Evolutionary conservation across 1,284 basidiomycete species (phyloP), one percentile per base, ranked within the genome.

Genomic region (Coriolopsis trogii): DNA sequence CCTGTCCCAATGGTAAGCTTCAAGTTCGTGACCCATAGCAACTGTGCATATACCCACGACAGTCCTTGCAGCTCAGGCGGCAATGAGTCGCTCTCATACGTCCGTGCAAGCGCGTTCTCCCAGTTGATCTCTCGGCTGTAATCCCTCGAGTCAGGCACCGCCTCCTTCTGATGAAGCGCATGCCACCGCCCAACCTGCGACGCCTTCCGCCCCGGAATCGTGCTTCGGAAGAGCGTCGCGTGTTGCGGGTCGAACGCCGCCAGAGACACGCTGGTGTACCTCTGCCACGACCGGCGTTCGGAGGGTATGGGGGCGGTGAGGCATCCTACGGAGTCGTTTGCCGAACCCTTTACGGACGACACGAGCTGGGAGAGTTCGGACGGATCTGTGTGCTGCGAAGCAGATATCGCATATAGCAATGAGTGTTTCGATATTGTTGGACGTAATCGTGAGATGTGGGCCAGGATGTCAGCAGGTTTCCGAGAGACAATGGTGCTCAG

Each of bases 101-200:
- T 70, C 29, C 67, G 62, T 40, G 72, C 70, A 78, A 82, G 82
- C 1, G 82, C 63, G 47, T 73, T 69, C 20, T 79, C 74, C 84
- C 85, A 87, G 52, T 81, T 70, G 37, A 74, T 58, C 2, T 41
- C 37, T 20, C 36, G 30, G 28, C 36, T 40, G 33, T 54, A 53
- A 46, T 59, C 46, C 13, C n/a, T 38, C 0, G 46, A 51, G 21
- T 52, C 47, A 9, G 31, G 45, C 21, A 39, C 20, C 12, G 21
- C 59, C 53, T 34, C 40, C 46, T 73, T 73, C 15, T 46, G 44
- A 38, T 65, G 48, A 53, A 80, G 76, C 18, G 83, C 74, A 62
- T 85, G 81, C 83, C 83, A 83, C 38, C 85, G 73, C 20, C 88
- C 88, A 6, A 90, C 86, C 57, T 87, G 82, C 2, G 76, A 67